Conservation (phyloP, 1,139 yeast genomes). For the Taphrina pruni region DNA sequence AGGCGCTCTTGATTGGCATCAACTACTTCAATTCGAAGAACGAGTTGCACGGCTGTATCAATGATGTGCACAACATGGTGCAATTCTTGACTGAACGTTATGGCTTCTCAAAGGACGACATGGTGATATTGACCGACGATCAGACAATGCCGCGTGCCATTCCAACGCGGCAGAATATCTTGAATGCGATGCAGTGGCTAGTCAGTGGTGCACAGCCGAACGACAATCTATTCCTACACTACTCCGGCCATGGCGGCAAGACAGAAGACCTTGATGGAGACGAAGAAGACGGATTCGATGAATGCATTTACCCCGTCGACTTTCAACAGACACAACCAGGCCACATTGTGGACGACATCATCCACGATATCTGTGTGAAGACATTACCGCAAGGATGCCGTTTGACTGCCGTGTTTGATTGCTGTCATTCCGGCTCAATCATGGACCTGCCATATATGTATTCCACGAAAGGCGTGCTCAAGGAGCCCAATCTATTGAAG, state of each 20-base stretch:
- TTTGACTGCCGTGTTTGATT: conserved; percentile 80
- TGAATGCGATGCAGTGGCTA: conserved; percentile 90
- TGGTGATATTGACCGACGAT: conserved; percentile 75
- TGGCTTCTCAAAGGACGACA: conserved; percentile 78
- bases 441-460: conserved; percentile 87
- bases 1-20: conserved; percentile 85
- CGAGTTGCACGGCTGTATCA: conserved; percentile 83
- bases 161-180: conserved; percentile 78
- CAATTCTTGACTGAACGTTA: conserved; percentile 57
- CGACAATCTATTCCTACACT: conserved; percentile 59
- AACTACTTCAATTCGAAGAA: conserved; percentile 79
- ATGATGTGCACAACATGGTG: conserved; percentile 60
- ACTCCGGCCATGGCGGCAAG: conserved; percentile 93
- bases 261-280: conserved; percentile 82
- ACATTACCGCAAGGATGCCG: conserved; percentile 82
- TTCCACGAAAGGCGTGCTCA: conserved; percentile 86
- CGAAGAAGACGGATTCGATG: conserved; percentile 88
- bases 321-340: conserved; percentile 65
- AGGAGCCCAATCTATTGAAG: conserved; percentile 85
- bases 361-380: conserved; percentile 78
- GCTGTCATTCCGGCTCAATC: conserved; percentile 93
- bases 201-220: conserved; percentile 83
- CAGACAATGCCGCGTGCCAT: conserved; percentile 68
- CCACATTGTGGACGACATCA: conserved; percentile 78
- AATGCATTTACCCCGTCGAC: conserved; percentile 89